Evolutionary conservation across 805 yeast genomes (phyloP).

Genomic region (Dipodascus geniculatus): DNA sequence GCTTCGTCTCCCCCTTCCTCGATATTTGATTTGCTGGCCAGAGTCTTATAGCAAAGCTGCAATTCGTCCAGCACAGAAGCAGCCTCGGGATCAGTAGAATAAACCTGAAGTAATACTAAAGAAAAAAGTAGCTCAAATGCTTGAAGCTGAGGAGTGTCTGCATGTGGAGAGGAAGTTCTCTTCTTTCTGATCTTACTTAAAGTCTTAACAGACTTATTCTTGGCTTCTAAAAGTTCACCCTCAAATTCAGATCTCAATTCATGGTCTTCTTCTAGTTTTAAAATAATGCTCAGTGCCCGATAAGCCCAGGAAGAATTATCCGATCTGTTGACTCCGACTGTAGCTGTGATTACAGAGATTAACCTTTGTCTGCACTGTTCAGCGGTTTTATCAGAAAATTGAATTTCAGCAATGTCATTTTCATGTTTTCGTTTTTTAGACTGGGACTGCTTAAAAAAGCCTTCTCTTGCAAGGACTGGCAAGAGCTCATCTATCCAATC

Average conservation of each 20-base stretch:
- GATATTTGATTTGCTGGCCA: slow-evolving; percentile 28
- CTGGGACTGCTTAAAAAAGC: slow-evolving; percentile 28
- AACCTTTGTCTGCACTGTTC: slow-evolving; percentile 33
- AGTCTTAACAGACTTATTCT: slow-evolving; percentile 36
- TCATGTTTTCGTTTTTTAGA: slow-evolving; percentile 4
- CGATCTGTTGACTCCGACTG: slow-evolving; percentile 34
- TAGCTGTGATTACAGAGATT: slow-evolving; percentile 52
- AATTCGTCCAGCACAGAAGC: slow-evolving; percentile 64
- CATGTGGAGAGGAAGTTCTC: slow-evolving; percentile 27
- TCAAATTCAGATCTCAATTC: slow-evolving; percentile 35
- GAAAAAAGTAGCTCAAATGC: slow-evolving; percentile 73
- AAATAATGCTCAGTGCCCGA: slow-evolving; percentile 33
- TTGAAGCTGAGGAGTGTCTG: slow-evolving; percentile 32
- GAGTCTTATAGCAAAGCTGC: slow-evolving; percentile 41
- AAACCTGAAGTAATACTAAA: slow-evolving; percentile 65
- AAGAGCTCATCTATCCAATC: slow-evolving; percentile 29
- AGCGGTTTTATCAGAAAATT: slow-evolving; percentile 14
- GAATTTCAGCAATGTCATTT: slow-evolving; percentile 5
- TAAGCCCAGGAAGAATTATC: slow-evolving; percentile 51
- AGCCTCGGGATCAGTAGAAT: slow-evolving; percentile 62
- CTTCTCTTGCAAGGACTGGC: slow-evolving; percentile 28
- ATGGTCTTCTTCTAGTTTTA: slow-evolving; percentile 17
- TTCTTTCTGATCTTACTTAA: slow-evolving; percentile 34
- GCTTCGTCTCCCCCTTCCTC: slow-evolving; percentile 29
- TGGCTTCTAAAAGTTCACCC: slow-evolving; percentile 40